A percentile compares a stretch with the other conserved stretches of the same genome.
phyloP scores from a whole-genome alignment of 305 asterid genomes.

The Solanum hybrid region DNA sequence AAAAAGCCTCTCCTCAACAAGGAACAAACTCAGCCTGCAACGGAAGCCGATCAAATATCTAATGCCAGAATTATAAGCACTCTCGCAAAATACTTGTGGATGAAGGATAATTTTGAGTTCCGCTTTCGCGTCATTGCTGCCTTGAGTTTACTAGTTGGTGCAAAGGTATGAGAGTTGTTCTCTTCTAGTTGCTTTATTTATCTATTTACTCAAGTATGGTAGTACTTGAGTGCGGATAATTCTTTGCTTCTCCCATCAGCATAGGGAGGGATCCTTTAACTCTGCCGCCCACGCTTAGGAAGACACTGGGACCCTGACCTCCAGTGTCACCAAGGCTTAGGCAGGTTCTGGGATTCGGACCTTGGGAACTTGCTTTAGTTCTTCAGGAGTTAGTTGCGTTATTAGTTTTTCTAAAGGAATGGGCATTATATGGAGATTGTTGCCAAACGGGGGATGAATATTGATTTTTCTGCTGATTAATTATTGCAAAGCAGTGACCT shows the following conservation, averaged over 20 bases:
- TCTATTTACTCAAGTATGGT: background rate
- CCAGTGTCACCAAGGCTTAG: background rate
- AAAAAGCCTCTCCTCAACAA: constrained; percentile 28
- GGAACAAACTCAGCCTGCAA: constrained; percentile 24
- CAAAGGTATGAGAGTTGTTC: constrained; percentile 44
- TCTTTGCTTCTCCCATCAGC: background rate
- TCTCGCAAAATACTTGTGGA: constrained; percentile 75
- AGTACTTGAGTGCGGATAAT: background rate
- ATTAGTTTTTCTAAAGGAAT: background rate
- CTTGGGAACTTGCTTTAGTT: background rate
- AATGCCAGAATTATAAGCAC: constrained; percentile 55
- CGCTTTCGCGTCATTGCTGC: constrained; percentile 79
- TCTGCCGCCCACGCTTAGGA: background rate
- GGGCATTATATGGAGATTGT: background rate
- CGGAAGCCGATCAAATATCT: constrained; percentile 37
- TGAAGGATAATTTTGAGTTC: constrained; percentile 78
- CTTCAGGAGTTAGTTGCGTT: background rate
- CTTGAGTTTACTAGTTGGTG: constrained; percentile 72
- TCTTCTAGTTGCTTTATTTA: background rate
- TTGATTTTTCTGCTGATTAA: background rate
- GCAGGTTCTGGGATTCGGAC: background rate
- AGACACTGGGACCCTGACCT: background rate
- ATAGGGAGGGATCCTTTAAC: background rate
- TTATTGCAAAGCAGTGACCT: background rate
- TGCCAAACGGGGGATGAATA: background rate